phyloP scores from a whole-genome alignment of 1,284 basidiomycete species.

The Malassezia cuniculi region DNA sequence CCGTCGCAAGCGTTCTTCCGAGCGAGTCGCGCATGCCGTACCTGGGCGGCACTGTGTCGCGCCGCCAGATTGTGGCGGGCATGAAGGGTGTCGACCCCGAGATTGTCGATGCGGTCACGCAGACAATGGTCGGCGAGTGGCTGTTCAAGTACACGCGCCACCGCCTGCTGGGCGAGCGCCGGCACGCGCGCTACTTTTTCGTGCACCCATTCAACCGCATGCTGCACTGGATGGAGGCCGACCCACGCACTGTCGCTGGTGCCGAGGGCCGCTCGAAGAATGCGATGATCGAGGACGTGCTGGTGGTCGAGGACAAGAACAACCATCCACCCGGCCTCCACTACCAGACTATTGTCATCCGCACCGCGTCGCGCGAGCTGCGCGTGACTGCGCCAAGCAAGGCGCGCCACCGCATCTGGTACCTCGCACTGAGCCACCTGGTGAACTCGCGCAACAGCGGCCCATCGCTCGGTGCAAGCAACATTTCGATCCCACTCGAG shows the following conservation, averaged over 20 bases:
- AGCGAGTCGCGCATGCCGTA: too few relatives aligned
- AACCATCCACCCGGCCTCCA: constrained; percentile 82
- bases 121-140: constrained; percentile 99
- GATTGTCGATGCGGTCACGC: constrained; percentile 78
- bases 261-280: constrained; percentile 90
- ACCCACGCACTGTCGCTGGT: constrained; percentile 74
- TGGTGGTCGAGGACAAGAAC: constrained; percentile 78
- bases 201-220: constrained; percentile 97
- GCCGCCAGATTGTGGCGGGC: neutral
- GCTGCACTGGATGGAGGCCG: constrained; percentile 87
- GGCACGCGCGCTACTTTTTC: constrained; percentile 97
- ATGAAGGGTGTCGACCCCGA: constrained; percentile 33
- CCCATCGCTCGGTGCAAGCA: neutral
- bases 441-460: constrained; percentile 15
- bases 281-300: constrained; percentile 87
- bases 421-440: constrained; percentile 50
- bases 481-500: constrained; percentile 9
- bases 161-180: constrained; percentile 66
- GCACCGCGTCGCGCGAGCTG: constrained; percentile 86
- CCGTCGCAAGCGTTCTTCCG: too few relatives aligned
- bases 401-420: constrained; percentile 92
- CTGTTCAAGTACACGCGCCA: constrained; percentile 92
- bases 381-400: constrained; percentile 88
- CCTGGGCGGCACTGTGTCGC: too few relatives aligned
- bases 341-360: constrained; percentile 81